Conservation (phyloP, 352 stramenopile genomes). For the Lagenidium sp. region DNA sequence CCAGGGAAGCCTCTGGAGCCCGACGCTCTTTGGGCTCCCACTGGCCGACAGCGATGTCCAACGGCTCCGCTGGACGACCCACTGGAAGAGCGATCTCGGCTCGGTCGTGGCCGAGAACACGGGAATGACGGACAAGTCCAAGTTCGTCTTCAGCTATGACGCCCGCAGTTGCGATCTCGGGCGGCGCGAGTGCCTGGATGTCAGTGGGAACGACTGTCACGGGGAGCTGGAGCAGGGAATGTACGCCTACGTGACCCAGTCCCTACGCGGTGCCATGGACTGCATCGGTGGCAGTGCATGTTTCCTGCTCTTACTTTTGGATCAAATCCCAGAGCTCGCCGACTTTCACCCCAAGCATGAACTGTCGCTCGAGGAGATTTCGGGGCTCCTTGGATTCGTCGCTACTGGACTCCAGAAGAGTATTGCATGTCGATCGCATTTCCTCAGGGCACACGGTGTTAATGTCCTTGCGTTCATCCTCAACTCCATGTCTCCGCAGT, state of each 20-base stretch:
- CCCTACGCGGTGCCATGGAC: slow-evolving; percentile 54
- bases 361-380: slow-evolving; percentile 58
- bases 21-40: slow-evolving; percentile 61
- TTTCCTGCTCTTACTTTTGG: slow-evolving; percentile 62
- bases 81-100: slow-evolving; percentile 65
- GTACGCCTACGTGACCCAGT: slow-evolving; percentile 48
- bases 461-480: slow-evolving; percentile 73
- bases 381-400: slow-evolving; percentile 53
- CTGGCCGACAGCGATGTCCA: slow-evolving; percentile 57
- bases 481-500: slow-evolving; percentile 63
- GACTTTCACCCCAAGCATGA: slow-evolving; percentile 70
- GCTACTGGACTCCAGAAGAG: slow-evolving; percentile 40
- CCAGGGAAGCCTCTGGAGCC: slow-evolving; percentile 66
- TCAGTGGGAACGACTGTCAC: slow-evolving; percentile 67
- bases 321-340: slow-evolving; percentile 70
- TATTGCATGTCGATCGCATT: slow-evolving; percentile 62
- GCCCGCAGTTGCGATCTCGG: slow-evolving; percentile 53
- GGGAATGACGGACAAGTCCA: slow-evolving; percentile 60
- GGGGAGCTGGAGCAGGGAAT: slow-evolving; percentile 63
- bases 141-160: slow-evolving; percentile 75
- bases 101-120: slow-evolving; percentile 55
- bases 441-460: slow-evolving; percentile 50
- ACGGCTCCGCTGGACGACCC: slow-evolving; percentile 61
- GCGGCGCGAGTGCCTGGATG: slow-evolving; percentile 51
- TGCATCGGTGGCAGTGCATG: slow-evolving; percentile 57